A percentile compares a stretch with the other conserved stretches of the same genome.
phyloP scores from a whole-genome alignment of 441 rosid genomes.

The Rhodomyrtus psidioides region DNA sequence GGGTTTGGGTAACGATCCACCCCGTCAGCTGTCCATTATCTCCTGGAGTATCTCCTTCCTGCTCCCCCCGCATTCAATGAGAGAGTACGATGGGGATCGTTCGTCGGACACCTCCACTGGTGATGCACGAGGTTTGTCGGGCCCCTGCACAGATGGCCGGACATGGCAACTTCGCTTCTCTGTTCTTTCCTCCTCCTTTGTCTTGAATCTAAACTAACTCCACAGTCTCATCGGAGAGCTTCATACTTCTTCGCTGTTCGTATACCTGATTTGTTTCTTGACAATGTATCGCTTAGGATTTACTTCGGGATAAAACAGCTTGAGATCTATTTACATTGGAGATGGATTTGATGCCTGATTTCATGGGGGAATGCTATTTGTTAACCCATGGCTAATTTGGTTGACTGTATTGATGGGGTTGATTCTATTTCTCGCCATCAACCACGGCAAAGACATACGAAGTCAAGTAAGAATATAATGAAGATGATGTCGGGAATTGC shows the following conservation, averaged over 20 bases:
- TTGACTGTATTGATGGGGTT: not conserved
- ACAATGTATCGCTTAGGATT: not conserved
- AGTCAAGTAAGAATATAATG: not conserved
- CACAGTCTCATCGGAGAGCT: not conserved
- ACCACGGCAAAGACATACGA: not conserved
- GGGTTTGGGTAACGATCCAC: no score
- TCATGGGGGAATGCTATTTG: no score
- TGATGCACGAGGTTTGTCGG: no score
- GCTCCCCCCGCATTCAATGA: no score
- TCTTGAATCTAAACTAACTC: not conserved
- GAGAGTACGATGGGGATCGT: no score
- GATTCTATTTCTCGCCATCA: not conserved
- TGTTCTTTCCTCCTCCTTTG: no score
- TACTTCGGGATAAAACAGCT: rapidly evolving
- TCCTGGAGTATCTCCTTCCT: no score
- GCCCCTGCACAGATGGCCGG: no score
- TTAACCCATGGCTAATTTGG: not conserved
- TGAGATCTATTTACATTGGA: not conserved
- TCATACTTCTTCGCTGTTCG: not conserved
- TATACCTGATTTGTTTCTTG: not conserved
- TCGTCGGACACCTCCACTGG: no score
- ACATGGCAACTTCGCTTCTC: no score
- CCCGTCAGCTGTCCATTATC: no score
- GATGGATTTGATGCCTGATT: no score
- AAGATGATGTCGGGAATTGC: not conserved